Evolutionary conservation across 106 monocot species (phyloP).

Genomic region (Alisma plantagoaquatica): DNA sequence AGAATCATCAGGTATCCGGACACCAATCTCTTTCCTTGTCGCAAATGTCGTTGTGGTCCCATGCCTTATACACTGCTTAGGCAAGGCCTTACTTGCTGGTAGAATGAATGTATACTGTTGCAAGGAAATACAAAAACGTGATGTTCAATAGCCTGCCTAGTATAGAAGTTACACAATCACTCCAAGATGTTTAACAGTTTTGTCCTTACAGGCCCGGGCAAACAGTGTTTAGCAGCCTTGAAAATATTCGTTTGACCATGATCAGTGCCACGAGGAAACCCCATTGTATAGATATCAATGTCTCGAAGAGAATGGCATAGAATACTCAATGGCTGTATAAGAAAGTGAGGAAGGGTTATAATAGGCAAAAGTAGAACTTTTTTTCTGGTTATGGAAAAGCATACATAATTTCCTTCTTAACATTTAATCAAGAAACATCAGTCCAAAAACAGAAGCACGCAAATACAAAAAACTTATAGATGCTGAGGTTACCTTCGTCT

Average conservation of each 20-base stretch:
- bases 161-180: background rate
- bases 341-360: too few species aligned
- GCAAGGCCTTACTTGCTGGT: conserved; percentile 81
- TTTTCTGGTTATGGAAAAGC: too few species aligned
- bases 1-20: conserved; percentile 76
- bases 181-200: conserved; percentile 1
- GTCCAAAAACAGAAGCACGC: background rate
- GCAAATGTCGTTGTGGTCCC: conserved; percentile 50
- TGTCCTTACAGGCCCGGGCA: conserved; percentile 89
- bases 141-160: background rate
- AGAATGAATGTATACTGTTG: conserved; percentile 95
- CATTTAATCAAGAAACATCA: conserved; percentile 1
- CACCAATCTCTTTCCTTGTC: conserved; percentile 71
- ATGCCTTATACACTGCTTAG: conserved; percentile 71
- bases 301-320: conserved; percentile 68
- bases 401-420: too few species aligned
- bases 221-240: conserved; percentile 73
- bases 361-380: too few species aligned
- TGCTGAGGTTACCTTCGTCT: conserved; percentile 64
- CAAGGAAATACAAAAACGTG: conserved; percentile 4
- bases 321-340: conserved; percentile 89
- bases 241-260: conserved; percentile 88
- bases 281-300: conserved; percentile 84
- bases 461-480: background rate
- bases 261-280: conserved; percentile 78